Percentiles rank a stretch among this genome's conserved stretches.
These are phyloP conservation scores for Cyclotella atomus DNA, from an alignment of 108 stramenopile species.

Conservation along the genomic window DNA sequence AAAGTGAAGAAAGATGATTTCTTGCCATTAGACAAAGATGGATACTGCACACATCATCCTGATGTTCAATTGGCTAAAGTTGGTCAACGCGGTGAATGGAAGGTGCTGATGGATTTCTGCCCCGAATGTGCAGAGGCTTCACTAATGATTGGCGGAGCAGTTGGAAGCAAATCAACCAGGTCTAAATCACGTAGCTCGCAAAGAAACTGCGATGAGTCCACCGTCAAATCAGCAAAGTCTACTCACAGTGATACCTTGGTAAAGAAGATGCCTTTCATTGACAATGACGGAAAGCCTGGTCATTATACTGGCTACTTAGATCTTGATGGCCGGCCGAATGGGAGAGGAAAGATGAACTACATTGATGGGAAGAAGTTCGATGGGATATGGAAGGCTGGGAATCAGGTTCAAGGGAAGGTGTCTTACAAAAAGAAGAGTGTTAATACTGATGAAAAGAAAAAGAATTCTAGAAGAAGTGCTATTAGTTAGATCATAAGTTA, in stretches of 20 bases:
- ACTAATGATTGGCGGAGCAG: slow-evolving; percentile 17
- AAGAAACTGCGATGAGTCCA: neutral
- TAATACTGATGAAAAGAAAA: neutral
- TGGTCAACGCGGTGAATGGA: slow-evolving; percentile 21
- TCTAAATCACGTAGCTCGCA: neutral
- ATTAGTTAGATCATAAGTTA: no score
- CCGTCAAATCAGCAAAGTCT: neutral
- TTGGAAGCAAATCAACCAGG: neutral
- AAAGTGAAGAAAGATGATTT: slow-evolving; percentile 13
- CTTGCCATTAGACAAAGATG: slow-evolving; percentile 28
- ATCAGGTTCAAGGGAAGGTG: slow-evolving; percentile 10
- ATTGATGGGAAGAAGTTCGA: slow-evolving; percentile 15
- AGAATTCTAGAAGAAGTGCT: neutral
- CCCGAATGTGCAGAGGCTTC: slow-evolving; percentile 31
- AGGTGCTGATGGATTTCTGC: slow-evolving; percentile 32
- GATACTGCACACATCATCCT: slow-evolving; percentile 30
- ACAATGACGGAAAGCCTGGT: slow-evolving; percentile 16
- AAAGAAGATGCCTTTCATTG: slow-evolving; percentile 20
- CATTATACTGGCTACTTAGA: slow-evolving; percentile 25
- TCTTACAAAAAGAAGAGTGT: slow-evolving; percentile 16
- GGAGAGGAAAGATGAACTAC: slow-evolving; percentile 25
- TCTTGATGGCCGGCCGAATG: slow-evolving; percentile 5
- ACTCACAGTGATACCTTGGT: slow-evolving; percentile 1
- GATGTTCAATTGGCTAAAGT: slow-evolving; percentile 28
- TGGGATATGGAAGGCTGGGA: slow-evolving; percentile 16